These are phyloP conservation scores for Epichloe gansuensis DNA, from an alignment of 2,329 filamentous ascomycete genomes.

Conservation along the genomic window DNA sequence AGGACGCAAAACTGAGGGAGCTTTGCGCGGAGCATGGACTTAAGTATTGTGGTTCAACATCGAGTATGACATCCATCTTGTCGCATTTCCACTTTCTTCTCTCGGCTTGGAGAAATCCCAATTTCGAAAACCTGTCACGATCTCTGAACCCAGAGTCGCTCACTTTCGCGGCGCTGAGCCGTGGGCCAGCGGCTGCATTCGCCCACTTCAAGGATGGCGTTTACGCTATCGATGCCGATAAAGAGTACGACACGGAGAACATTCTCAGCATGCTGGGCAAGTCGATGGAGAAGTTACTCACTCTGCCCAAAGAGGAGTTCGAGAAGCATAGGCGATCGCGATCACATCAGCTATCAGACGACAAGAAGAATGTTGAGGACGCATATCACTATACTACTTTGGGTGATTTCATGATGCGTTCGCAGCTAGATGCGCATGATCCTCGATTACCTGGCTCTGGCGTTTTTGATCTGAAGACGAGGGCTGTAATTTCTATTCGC, in stretches of 20 bases:
- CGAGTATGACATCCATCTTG: conserved; percentile 83
- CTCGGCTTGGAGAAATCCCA: conserved; percentile 68
- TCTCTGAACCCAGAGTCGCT: conserved; percentile 48
- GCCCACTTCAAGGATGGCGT: conserved; percentile 70
- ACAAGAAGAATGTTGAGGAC: conserved; percentile 61
- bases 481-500: conserved; percentile 81
- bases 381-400: conserved; percentile 79
- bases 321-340: conserved; percentile 67
- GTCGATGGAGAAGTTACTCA: conserved; percentile 92
- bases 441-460: conserved; percentile 76
- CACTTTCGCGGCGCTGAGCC: conserved; percentile 60
- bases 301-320: conserved; percentile 68
- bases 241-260: conserved; percentile 74
- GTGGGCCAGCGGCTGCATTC: conserved; percentile 69
- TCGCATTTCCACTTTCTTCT: conserved; percentile 89
- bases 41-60: conserved; percentile 90
- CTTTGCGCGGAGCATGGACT: conserved; percentile 55
- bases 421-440: conserved; percentile 87
- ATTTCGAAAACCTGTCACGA: conserved; percentile 53
- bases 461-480: conserved; percentile 93
- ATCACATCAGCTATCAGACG: conserved; percentile 56
- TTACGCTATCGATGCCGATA: conserved; percentile 94
- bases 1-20: conserved; percentile 58
- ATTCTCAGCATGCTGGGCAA: conserved; percentile 87
- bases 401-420: conserved; percentile 85